Evolutionary conservation across 148 eudicot species (phyloP), one percentile per base, ranked within the genome.

Genomic region (Pharnaceum exiguum): DNA sequence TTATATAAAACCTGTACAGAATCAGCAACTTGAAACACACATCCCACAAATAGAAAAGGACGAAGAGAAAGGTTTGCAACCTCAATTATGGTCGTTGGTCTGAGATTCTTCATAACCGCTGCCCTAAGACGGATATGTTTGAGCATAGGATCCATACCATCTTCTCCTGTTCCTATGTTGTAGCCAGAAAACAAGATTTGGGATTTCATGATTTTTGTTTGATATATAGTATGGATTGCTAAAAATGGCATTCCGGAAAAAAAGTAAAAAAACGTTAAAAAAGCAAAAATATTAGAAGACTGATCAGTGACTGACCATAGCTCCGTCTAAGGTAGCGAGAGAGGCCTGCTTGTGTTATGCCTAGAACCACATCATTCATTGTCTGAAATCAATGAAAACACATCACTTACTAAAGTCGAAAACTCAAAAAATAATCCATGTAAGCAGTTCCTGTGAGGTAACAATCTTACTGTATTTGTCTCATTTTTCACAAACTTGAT

Each of bases 341-440:
- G 3, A 89, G 57, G 38, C 82, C 96, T 19, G 93, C 93, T 43
- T 76, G 81, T 17, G 85, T 82, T 22, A 89, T 69, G 51, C 93
- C 93, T 9, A 88, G 29, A 13, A 77, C 18, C 37, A 85, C 93
- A 62, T 85, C 93, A 38, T 85, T 89, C 27, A 89, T 71, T 2
- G 82, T 85, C 96, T 89, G 59, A 37, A 60, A 60, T 19, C 7
- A 47, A 45, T 27, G 10, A 8, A 19, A 16, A 16, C 8, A 2
- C 22, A 42, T 16, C 2, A 17, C 19, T 5, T 5, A 17, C 16
- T 16, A 23, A 42, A 17, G 62, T 33, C n/a, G n/a, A n/a, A n/a
- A n/a, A n/a, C n/a, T n/a, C n/a, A n/a, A n/a, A n/a, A n/a, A n/a
- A n/a, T n/a, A n/a, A n/a, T n/a, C n/a, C n/a, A n/a, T n/a, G n/a